These are phyloP conservation scores for Fomitopsis pinicola DNA, from an alignment of 1,284 basidiomycete species.

Conservation along the genomic window DNA sequence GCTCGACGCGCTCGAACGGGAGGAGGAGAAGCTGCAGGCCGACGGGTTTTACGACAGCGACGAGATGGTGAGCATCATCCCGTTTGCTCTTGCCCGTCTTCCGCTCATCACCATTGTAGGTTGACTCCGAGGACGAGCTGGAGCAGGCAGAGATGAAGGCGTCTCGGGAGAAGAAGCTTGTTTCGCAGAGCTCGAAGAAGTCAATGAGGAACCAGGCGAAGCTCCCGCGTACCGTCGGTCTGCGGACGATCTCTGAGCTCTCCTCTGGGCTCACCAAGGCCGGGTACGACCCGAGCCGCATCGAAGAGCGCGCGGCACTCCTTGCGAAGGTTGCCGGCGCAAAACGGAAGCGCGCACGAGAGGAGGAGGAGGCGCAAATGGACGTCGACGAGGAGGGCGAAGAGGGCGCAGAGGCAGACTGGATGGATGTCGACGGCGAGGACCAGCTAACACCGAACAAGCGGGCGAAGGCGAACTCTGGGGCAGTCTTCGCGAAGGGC, in stretches of 20 bases:
- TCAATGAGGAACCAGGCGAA: conserved; percentile 82
- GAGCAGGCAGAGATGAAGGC: conserved; percentile 68
- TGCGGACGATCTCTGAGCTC: conserved; percentile 87
- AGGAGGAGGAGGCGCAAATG: conserved; percentile 46
- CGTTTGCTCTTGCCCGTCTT: background rate
- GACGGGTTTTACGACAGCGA: conserved; percentile 95
- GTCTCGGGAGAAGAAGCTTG: conserved; percentile 70
- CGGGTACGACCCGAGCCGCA: conserved; percentile 85
- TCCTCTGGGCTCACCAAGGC: conserved; percentile 78
- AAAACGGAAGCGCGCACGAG: conserved; percentile 64
- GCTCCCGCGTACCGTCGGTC: conserved; percentile 83
- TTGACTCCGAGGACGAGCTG: conserved; percentile 91
- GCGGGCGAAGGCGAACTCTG: conserved; percentile 59
- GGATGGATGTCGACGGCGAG: conserved; percentile 54
- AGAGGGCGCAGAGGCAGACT: conserved; percentile 35
- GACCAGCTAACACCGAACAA: conserved; percentile 54
- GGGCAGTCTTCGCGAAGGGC: conserved; percentile 44
- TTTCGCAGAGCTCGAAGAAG: conserved; percentile 82
- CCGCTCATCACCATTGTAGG: conserved; percentile 35
- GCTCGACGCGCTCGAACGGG: conserved; percentile 94
- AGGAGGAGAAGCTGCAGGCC: conserved; percentile 90
- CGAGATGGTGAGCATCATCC: conserved; percentile 58
- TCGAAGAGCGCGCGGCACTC: conserved; percentile 84
- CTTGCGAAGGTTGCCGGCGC: conserved; percentile 76
- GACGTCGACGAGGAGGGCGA: conserved; percentile 42